Evolutionary conservation across 163 green algal genomes (phyloP), one percentile per base, ranked within the genome.

Genomic region (Coccomyxa subellipsoidea): DNA sequence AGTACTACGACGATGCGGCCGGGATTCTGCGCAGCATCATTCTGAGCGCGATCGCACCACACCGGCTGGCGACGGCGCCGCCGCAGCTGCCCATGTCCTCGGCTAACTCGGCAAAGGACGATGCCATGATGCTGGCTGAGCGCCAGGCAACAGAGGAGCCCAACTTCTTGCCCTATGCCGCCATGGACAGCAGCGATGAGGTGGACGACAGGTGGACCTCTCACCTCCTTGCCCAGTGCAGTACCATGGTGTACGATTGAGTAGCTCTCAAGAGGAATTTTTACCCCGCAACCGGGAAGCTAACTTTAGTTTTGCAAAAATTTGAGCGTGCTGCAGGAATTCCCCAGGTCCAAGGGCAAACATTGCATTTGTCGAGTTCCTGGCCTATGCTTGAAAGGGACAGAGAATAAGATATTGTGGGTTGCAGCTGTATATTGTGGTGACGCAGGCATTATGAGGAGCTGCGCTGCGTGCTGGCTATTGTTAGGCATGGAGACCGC

Each of bases 401-500:
- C 47, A 23, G 39, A 8, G 39, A 54, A 10, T 23, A 27, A 27
- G 15, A 27, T 12, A 59, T 27, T 59, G 47, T 12, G 47, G 15
- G 23, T 59, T 7, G 23, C 47, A 59, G 5, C 47, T 59, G 3
- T 59, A 2, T 77, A 25, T 39, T 59, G 69, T n/a, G n/a, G 21
- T 78, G 72, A 29, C 32, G 69, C 40, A 35, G 70, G 18, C 70
- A 78, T 27, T 79, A 88, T 37, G 91, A 92, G 79, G 96, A 99
- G 92, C 90, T 99, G 81, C 89, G 96, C 25, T 98, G 94, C 87
- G 95, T 99, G 71, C 89, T 99, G 77, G 95, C 94, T 0, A 93
- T 99, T 66, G 91, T 99, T 7, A 88, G 96, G 8, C 96, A 99
- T 85, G 96, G 96, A 35, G 96, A 99, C 88, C 92, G 96, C 72